Percentiles rank a stretch among this genome's conserved stretches.
These are phyloP conservation scores for Rhizopus arrhizus DNA, from an alignment of 371 early-diverging fungal species.

Conservation along the genomic window DNA sequence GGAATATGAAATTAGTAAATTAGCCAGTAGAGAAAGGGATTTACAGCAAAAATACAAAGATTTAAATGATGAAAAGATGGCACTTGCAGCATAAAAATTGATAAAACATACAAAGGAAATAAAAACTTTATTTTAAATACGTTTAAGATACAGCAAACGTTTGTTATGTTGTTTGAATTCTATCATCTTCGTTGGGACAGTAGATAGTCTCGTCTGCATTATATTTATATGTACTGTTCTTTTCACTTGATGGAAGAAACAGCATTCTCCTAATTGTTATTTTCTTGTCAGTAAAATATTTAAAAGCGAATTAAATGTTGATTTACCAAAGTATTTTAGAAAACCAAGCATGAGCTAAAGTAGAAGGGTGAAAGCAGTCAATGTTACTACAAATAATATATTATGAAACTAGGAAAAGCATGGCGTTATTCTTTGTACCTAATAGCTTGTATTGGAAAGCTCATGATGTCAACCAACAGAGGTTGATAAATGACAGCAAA, in stretches of 20 bases:
- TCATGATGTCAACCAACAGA: constrained; percentile 34
- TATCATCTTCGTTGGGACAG: constrained; percentile 43
- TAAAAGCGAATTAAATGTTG: background rate
- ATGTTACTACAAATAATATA: constrained; percentile 21
- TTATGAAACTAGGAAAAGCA: background rate
- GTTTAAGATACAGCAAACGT: too few species aligned
- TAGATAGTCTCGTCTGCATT: constrained; percentile 28
- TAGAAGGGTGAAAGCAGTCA: constrained; percentile 42
- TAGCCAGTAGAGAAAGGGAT: constrained; percentile 67
- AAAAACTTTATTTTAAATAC: background rate
- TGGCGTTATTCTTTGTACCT: constrained; percentile 25
- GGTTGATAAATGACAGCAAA: constrained; percentile 50
- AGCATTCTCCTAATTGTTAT: constrained; percentile 24
- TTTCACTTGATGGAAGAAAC: constrained; percentile 10
- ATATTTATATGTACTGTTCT: constrained; percentile 19
- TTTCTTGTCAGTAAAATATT: constrained; percentile 6
- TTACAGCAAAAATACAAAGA: constrained; percentile 76
- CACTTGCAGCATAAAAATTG: constrained; percentile 7
- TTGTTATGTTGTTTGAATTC: constrained; percentile 26
- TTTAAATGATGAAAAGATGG: constrained; percentile 56
- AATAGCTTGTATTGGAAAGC: constrained; percentile 50
- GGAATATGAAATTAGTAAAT: constrained; percentile 63
- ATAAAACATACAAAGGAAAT: background rate
- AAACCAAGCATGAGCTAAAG: constrained; percentile 29
- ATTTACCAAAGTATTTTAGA: constrained; percentile 45